Evolutionary conservation across 148 eudicot genomes (phyloP).

Genomic region (Tetragonia tetragonoides): DNA sequence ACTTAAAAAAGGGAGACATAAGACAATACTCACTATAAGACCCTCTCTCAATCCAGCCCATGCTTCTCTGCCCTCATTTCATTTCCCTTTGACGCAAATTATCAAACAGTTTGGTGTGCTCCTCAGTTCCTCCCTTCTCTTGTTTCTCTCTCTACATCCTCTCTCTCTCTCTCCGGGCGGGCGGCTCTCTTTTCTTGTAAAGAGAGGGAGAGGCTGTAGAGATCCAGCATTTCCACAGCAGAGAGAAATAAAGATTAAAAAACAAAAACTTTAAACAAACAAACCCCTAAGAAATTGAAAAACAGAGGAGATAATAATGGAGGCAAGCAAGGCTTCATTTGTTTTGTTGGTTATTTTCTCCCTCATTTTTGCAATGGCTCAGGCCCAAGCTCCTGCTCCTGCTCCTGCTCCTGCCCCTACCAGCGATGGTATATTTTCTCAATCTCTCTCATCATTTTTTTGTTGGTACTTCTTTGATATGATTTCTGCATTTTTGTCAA

Average conservation of each 20-base stretch:
- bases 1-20: conserved; percentile 9
- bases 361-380: conserved; percentile 42
- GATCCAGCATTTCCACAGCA: conserved; percentile 10
- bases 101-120: conserved; percentile 33
- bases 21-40: no score
- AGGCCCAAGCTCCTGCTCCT: conserved; percentile 38
- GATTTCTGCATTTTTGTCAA: background rate
- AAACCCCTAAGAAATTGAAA: background rate
- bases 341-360: conserved; percentile 38
- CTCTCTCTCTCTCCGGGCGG: background rate
- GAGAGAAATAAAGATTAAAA: background rate
- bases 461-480: background rate
- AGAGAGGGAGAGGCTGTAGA: conserved; percentile 31
- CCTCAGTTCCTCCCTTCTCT: background rate
- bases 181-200: background rate
- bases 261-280: background rate
- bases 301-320: conserved; percentile 32
- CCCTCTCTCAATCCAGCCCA: background rate
- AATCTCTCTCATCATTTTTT: background rate
- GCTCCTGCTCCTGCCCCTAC: conserved; percentile 52
- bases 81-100: conserved; percentile 23
- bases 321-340: conserved; percentile 36
- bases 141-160: conserved; percentile 12
- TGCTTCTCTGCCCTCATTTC: conserved; percentile 13
- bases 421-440: conserved; percentile 40